These are phyloP conservation scores for Aureobasidium subglaciale DNA, from an alignment of 2,329 filamentous ascomycete genomes.

Conservation along the genomic window DNA sequence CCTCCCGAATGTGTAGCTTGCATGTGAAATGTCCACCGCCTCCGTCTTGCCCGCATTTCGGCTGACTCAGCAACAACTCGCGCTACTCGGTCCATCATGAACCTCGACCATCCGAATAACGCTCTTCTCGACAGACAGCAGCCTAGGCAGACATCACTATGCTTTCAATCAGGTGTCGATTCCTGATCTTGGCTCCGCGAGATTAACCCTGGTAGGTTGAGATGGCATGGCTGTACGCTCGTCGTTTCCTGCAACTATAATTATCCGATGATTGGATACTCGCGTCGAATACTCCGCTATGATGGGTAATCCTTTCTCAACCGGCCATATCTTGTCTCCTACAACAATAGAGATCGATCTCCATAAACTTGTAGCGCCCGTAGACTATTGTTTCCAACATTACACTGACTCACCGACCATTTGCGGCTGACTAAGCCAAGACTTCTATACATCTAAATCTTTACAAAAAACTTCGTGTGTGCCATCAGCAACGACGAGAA, in stretches of 20 bases:
- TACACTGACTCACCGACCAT: background rate
- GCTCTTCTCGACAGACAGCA: background rate
- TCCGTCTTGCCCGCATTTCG: slow-evolving; percentile 2
- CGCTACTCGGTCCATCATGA: background rate
- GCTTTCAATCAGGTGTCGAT: background rate
- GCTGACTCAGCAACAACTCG: slow-evolving; percentile 5
- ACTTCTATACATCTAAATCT: slow-evolving; percentile 5
- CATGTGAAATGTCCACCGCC: slow-evolving; percentile 3
- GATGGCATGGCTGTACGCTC: too few relatives aligned
- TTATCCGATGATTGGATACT: too few relatives aligned
- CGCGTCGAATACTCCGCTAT: too few relatives aligned
- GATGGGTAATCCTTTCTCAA: too few relatives aligned
- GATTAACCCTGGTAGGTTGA: too few relatives aligned
- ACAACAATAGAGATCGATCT: too few relatives aligned
- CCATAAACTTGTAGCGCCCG: too few relatives aligned
- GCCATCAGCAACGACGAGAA: background rate
- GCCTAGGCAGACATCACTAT: background rate
- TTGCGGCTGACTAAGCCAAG: slow-evolving; percentile 10
- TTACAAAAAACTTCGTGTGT: slow-evolving; percentile 6
- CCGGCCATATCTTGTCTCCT: too few relatives aligned
- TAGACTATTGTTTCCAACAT: too few relatives aligned
- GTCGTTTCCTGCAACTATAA: too few relatives aligned
- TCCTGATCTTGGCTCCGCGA: too few relatives aligned
- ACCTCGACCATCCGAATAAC: background rate
- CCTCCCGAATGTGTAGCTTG: background rate